Evolutionary conservation across 768 basidiomycete species (phyloP), one percentile per base, ranked within the genome.

Genomic region (Macrocybe gigantea): DNA sequence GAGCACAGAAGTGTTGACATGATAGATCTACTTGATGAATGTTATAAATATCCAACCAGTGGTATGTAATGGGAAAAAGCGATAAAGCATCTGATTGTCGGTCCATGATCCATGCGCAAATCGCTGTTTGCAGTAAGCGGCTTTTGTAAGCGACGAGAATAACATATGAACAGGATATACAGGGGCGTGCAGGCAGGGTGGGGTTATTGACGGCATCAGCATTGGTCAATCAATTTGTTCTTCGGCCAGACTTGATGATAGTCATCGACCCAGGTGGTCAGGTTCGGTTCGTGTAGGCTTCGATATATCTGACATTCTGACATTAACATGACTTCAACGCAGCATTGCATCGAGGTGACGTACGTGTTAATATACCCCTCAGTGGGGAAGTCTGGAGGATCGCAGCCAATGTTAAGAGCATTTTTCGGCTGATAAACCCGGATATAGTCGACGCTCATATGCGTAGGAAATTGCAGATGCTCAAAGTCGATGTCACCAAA

Each of bases 401-500:
- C 72, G 53, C 88, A 92, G 10, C 88, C 88, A 49, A 88, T 72
- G 56, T 88, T 86, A 41, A 75, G 72, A n/a, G 70, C 62, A 43
- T 77, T 64, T 41, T 69, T 60, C 22, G 77, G 74, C 58, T 91
- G 89, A 60, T 91, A 93, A 0, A 92, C 85, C 35, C 88, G 74
- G 50, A 77, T 66, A 50, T 75, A 76, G 53, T 77, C 75, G 10
- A 78, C 60, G 40, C 56, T 59, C 72, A 76, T 68, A 38, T 64
- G 64, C 2, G 64, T 62, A n/a, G 93, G 91, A 68, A 89, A 91
- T 5, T 71, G 68, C 10, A 94, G 70, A 49, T 83, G 67, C 3
- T 69, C 64, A 44, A 88, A 75, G 63, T 95, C 83, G 30, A 93
- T 78, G 5, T 65, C 54, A 8, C 82, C 84, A 57, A 96, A 96